These are phyloP conservation scores for Penicillium paradoxum DNA, from an alignment of 495 filamentous ascomycete species.

Conservation along the genomic window DNA sequence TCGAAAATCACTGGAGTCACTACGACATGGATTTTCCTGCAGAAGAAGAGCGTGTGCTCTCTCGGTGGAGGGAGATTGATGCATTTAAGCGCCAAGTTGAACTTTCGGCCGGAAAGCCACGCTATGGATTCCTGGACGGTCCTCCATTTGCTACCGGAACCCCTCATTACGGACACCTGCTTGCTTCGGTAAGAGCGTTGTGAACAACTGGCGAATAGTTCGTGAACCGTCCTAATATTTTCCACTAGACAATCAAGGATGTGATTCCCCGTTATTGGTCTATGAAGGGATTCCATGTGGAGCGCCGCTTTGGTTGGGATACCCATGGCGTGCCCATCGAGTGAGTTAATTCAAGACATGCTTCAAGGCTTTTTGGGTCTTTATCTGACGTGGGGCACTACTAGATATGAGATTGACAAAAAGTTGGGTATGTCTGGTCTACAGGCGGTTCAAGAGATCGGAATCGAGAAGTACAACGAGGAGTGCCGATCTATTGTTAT, in stretches of 20 bases:
- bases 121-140: constrained; percentile 64
- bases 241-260: constrained; percentile 75
- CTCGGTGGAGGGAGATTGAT: constrained; percentile 82
- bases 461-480: constrained; percentile 85
- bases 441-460: constrained; percentile 81
- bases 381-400: background rate
- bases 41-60: constrained; percentile 78
- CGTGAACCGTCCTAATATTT: background rate
- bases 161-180: constrained; percentile 93
- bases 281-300: constrained; percentile 90
- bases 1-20: constrained; percentile 40
- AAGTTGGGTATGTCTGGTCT: constrained; percentile 85
- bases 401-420: constrained; percentile 89
- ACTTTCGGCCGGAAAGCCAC: constrained; percentile 64
- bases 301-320: constrained; percentile 72
- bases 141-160: constrained; percentile 66
- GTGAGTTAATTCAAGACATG: background rate
- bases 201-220: too few relatives aligned
- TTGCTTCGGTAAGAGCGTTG: constrained; percentile 54
- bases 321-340: constrained; percentile 96
- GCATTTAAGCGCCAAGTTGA: constrained; percentile 78
- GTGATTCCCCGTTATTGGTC: constrained; percentile 97
- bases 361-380: background rate
- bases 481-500: constrained; percentile 95
- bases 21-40: constrained; percentile 84